A percentile compares a stretch with the other conserved stretches of the same genome.
These are phyloP conservation scores for Rugonectria rugulosa DNA, from an alignment of 2,329 filamentous ascomycete species.

Conservation along the genomic window DNA sequence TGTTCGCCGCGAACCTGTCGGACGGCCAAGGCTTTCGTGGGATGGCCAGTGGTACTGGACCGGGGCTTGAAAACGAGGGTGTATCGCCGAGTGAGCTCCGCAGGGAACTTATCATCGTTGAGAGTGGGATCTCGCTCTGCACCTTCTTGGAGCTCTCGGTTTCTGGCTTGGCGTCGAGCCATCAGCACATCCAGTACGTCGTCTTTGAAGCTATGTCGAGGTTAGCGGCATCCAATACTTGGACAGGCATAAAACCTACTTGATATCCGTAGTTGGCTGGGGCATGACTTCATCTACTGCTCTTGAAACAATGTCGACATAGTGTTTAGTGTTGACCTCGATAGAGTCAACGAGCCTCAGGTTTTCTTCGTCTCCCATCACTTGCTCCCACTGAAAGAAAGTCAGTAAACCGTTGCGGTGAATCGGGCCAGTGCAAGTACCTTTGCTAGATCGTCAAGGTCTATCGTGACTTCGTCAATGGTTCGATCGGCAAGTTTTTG, in stretches of 20 bases:
- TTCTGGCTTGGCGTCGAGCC: constrained; percentile 86
- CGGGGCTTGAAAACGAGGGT: constrained; percentile 95
- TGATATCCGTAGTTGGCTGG: constrained; percentile 77
- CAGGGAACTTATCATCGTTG: constrained; percentile 82
- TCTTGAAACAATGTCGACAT: constrained; percentile 88
- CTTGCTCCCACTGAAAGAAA: constrained; percentile 74
- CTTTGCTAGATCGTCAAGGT: constrained; percentile 84
- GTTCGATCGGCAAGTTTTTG: constrained; percentile 87
- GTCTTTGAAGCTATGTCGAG: constrained; percentile 81
- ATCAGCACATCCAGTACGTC: constrained; percentile 97
- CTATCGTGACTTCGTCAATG: constrained; percentile 79
- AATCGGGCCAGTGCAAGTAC: constrained; percentile 56
- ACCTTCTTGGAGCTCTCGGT: constrained; percentile 76
- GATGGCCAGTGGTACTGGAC: constrained; percentile 72
- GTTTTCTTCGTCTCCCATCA: constrained; percentile 64
- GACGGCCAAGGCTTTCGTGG: constrained; percentile 78
- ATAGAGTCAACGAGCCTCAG: constrained; percentile 83
- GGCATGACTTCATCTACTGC: constrained; percentile 91
- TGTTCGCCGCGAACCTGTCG: constrained; percentile 93
- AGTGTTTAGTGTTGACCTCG: constrained; percentile 91
- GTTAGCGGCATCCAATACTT: constrained; percentile 9
- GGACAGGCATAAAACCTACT: constrained; percentile 55
- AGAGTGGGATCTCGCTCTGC: constrained; percentile 72
- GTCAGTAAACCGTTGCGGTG: constrained; percentile 26
- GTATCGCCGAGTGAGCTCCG: constrained; percentile 91